A percentile compares a stretch with the other conserved stretches of the same genome.
Evolutionary conservation across 345 rosid species (phyloP).

Genomic region (Euphorbia peplus): DNA sequence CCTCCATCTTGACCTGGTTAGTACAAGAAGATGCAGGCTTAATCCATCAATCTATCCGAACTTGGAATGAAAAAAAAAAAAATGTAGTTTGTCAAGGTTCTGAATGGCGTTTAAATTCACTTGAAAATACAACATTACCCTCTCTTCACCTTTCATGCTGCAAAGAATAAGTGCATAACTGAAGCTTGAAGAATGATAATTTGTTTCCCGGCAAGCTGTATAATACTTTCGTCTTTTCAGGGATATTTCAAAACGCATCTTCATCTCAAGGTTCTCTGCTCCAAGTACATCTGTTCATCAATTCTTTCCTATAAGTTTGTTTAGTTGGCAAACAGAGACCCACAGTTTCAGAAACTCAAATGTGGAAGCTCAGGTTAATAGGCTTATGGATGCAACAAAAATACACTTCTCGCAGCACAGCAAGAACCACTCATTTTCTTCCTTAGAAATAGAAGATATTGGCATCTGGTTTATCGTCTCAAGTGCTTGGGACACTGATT

Average conservation of each 20-base stretch:
- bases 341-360: constrained; percentile 29
- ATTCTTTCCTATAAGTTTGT: constrained; percentile 58
- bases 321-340: constrained; percentile 46
- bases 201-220: background rate
- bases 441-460: constrained; percentile 47
- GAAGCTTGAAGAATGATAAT: background rate
- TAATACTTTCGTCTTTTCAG: constrained; percentile 34
- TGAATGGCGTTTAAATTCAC: background rate
- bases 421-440: constrained; percentile 36
- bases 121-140: background rate
- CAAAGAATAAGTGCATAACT: background rate
- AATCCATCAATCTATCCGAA: background rate
- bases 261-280: constrained; percentile 59
- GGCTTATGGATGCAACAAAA: constrained; percentile 52
- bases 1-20: background rate
- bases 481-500: constrained; percentile 36
- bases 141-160: background rate
- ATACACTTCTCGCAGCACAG: constrained; percentile 35
- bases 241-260: constrained; percentile 58
- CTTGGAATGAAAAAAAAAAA: background rate
- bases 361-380: constrained; percentile 37
- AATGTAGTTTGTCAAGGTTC: background rate
- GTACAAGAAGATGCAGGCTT: background rate
- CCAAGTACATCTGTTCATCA: constrained; percentile 41
- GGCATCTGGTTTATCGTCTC: constrained; percentile 74